Evolutionary conservation across 2,329 filamentous ascomycete genomes (phyloP), one percentile per base, ranked within the genome.

Genomic region (Botrytis cinerea): DNA sequence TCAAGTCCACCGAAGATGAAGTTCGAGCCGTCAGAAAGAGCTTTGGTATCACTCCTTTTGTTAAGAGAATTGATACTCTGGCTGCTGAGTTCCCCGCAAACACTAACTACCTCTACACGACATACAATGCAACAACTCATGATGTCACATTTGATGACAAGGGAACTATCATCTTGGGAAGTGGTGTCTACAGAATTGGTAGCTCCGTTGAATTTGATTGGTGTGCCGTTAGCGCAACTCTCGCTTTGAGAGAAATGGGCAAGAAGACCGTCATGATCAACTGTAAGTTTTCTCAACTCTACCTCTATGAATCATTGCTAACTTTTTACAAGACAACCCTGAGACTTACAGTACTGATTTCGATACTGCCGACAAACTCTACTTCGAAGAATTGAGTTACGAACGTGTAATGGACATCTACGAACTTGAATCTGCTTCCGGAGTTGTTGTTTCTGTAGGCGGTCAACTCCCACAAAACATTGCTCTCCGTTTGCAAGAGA

Each of bases 231-330:
- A 96, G 94, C 80, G 93, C 94, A 76, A 95, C 94, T 18, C 88
- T 93, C 75, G 93, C 94, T 60, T 87, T 98, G 76, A 90, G 91
- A 79, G 87, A 91, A 75, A 93, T 97, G 87, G 95, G 94, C 78
- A 92, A 97, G 87, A 98, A 98, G 90, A 98, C 96, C 45, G 90
- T 97, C 73, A 97, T 98, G 93, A 96, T 99, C 80, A 98, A 98
- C 80, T 57, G 71, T 72, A 60, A 72, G 71, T 68, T 32, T 28
- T 10, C 12, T 57, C 14, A 25, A n/a, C n/a, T 25, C 10, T 2
- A 22, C 14, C 20, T 32, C 18, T 22, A 57, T 14, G 12, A 22
- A 38, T 6, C 16, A 48, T 12, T 64, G 22, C 70, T 72, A 32
- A 72, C 60, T 38, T 45, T 10, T 32, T 38, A 12, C 4, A 6